phyloP scores from a whole-genome alignment of 1,139 yeast genomes.

The Zygoascus sp. region DNA sequence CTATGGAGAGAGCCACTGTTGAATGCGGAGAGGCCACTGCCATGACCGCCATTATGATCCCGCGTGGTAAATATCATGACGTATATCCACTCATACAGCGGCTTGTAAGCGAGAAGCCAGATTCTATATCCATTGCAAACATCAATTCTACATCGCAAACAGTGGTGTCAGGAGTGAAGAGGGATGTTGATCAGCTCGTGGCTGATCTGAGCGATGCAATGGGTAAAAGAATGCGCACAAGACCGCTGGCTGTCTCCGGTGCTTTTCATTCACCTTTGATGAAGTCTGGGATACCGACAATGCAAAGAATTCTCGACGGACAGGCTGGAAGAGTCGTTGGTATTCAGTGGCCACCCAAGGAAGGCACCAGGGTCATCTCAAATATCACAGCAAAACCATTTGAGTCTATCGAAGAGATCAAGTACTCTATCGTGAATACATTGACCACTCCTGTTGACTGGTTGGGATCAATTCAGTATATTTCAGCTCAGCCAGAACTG shows the following conservation, averaged over 20 bases:
- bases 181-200: constrained; percentile 25
- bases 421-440: constrained; percentile 25
- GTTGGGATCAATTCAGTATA: constrained; percentile 29
- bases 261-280: constrained; percentile 51
- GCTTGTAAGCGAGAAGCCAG: neutral
- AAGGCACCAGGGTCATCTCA: constrained; percentile 27
- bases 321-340: constrained; percentile 8
- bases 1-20: constrained; percentile 42
- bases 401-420: constrained; percentile 28
- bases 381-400: constrained; percentile 36
- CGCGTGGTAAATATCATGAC: neutral
- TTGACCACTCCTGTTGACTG: constrained; percentile 34
- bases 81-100: neutral
- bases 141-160: constrained; percentile 43
- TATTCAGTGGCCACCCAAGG: constrained; percentile 27
- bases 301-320: constrained; percentile 21
- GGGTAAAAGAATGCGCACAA: constrained; percentile 14
- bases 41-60: constrained; percentile 13
- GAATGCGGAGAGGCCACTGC: constrained; percentile 9
- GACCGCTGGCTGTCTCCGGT: constrained; percentile 45
- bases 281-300: constrained; percentile 36
- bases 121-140: constrained; percentile 35
- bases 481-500: constrained; percentile 16
- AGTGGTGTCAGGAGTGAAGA: constrained; percentile 43
- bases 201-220: constrained; percentile 12